These are phyloP conservation scores for Orbilia javanica DNA, from an alignment of 2,329 filamentous ascomycete genomes.

Conservation along the genomic window DNA sequence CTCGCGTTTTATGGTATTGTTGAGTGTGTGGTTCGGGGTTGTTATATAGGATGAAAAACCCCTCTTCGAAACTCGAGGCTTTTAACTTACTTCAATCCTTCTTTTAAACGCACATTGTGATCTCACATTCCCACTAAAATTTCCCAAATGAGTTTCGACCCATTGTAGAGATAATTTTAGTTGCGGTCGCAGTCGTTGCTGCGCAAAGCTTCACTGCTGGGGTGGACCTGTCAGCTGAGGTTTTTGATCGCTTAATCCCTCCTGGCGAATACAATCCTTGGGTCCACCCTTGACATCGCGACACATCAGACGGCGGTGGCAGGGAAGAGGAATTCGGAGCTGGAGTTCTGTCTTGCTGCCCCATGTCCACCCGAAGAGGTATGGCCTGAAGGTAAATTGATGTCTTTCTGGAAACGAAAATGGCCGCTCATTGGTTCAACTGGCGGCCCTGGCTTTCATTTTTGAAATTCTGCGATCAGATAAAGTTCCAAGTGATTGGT, in stretches of 20 bases:
- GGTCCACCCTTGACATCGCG: conserved; percentile 15
- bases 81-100: neutral
- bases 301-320: conserved; percentile 24
- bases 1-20: neutral
- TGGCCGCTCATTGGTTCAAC: conserved; percentile 10
- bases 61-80: neutral
- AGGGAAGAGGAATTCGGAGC: conserved; percentile 19
- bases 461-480: conserved; percentile 1
- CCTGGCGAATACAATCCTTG: conserved; percentile 19
- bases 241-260: conserved; percentile 19
- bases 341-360: conserved; percentile 28
- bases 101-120: conserved; percentile 28
- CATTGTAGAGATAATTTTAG: conserved; percentile 23
- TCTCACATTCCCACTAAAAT: neutral
- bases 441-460: neutral
- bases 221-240: conserved; percentile 16
- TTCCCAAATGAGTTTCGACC: neutral
- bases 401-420: neutral
- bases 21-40: neutral
- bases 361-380: conserved; percentile 24
- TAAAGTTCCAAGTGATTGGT: neutral
- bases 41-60: too few relatives aligned
- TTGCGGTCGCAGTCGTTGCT: conserved; percentile 21
- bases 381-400: conserved; percentile 20
- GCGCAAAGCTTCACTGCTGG: neutral